Evolutionary conservation across 768 basidiomycete species (phyloP).

Genomic region (Suillus decipiens): DNA sequence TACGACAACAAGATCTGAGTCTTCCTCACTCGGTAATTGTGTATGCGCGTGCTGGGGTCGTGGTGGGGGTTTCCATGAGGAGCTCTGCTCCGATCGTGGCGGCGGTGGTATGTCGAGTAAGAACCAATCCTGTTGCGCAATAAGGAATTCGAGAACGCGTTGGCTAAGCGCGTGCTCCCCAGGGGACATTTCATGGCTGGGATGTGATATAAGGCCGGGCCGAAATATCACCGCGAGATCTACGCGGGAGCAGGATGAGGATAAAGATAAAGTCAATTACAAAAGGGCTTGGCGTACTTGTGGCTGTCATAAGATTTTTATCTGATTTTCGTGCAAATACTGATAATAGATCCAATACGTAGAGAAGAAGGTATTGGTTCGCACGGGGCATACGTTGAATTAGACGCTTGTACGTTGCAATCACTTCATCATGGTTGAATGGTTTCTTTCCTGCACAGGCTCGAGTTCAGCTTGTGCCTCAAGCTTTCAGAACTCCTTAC

Average conservation of each 20-base stretch:
- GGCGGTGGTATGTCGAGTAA: constrained; percentile 85
- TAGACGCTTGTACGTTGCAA: constrained; percentile 78
- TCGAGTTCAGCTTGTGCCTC: constrained; percentile 8
- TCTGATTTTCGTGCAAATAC: constrained; percentile 92
- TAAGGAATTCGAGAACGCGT: constrained; percentile 90
- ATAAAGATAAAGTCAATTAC: constrained; percentile 8
- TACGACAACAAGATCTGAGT: constrained; percentile 46
- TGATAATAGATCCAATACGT: constrained; percentile 92
- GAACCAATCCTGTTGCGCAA: constrained; percentile 96
- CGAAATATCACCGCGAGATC: constrained; percentile 98
- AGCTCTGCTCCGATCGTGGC: constrained; percentile 37
- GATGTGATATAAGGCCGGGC: constrained; percentile 90
- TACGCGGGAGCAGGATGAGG: constrained; percentile 27
- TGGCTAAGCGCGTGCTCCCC: constrained; percentile 87
- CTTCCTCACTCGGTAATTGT: constrained; percentile 34
- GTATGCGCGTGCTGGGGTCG: constrained; percentile 13
- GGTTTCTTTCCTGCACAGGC: constrained; percentile 58
- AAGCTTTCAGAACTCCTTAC: constrained; percentile 40
- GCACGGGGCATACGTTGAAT: constrained; percentile 84
- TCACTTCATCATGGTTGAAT: constrained; percentile 69
- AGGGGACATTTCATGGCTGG: constrained; percentile 83
- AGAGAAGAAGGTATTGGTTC: constrained; percentile 95
- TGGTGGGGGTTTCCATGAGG: constrained; percentile 30
- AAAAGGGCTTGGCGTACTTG: constrained; percentile 58
- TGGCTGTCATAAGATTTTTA: constrained; percentile 94